These are phyloP conservation scores for Colletotrichum kahawae DNA, from an alignment of 2,329 filamentous ascomycete species.

Conservation along the genomic window DNA sequence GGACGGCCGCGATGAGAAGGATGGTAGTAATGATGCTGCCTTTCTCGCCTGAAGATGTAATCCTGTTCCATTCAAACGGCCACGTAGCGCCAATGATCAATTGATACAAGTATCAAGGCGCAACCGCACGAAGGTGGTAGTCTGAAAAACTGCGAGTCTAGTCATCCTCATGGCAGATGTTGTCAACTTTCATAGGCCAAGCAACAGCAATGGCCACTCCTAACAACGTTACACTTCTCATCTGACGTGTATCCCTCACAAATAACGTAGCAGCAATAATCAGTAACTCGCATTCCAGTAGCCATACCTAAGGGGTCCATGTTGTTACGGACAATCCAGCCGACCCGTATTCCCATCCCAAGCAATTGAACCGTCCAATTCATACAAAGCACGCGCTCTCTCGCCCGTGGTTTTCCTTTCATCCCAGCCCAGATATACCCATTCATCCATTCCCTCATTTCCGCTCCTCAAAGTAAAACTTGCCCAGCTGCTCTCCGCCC, in stretches of 20 bases:
- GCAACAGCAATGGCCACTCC: too few relatives aligned
- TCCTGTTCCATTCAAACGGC: too few relatives aligned
- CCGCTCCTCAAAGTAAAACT: conserved; percentile 65
- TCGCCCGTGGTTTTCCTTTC: neutral
- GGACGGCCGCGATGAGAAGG: too few relatives aligned
- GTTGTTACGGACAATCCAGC: neutral
- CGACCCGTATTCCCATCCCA: neutral
- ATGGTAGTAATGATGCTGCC: too few relatives aligned
- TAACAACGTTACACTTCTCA: too few relatives aligned
- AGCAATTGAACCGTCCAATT: neutral
- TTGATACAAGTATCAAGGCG: too few relatives aligned
- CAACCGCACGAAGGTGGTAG: too few relatives aligned
- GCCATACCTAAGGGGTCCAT: neutral
- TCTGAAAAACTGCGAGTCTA: too few relatives aligned
- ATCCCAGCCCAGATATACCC: neutral
- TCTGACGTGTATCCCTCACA: neutral
- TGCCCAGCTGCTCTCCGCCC: conserved; percentile 54
- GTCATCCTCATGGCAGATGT: too few relatives aligned
- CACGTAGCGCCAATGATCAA: too few relatives aligned
- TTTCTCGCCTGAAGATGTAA: too few relatives aligned
- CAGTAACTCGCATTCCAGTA: conserved; percentile 7
- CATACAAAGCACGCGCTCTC: neutral
- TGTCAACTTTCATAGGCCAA: too few relatives aligned
- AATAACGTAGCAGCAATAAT: neutral
- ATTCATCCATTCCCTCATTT: conserved; percentile 20